A percentile compares a stretch with the other conserved stretches of the same genome.
Evolutionary conservation across 768 basidiomycete species (phyloP).

Genomic region (Auricularia heimuer): DNA sequence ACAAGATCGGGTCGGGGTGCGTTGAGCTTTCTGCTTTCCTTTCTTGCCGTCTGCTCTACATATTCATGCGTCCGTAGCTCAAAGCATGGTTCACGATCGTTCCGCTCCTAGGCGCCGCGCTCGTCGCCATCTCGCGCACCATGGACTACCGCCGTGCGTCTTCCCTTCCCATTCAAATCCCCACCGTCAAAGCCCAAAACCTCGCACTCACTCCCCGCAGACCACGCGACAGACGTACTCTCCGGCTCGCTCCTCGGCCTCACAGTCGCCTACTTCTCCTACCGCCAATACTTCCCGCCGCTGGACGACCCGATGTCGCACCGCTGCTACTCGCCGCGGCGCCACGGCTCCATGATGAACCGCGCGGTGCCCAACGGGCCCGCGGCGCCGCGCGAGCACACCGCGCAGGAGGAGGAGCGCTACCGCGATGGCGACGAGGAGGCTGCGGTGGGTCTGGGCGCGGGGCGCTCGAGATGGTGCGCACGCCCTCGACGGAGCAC

Average conservation of each 20-base stretch:
- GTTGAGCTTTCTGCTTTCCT: slow-evolving; percentile 10
- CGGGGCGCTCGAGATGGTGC: too few relatives aligned
- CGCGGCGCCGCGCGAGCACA: background rate
- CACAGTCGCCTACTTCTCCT: slow-evolving; percentile 58
- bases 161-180: background rate
- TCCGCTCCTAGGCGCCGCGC: slow-evolving; percentile 67
- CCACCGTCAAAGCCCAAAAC: slow-evolving; percentile 10
- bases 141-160: slow-evolving; percentile 83
- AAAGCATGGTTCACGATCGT: slow-evolving; percentile 79
- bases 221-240: slow-evolving; percentile 89
- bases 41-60: background rate
- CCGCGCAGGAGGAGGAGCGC: background rate
- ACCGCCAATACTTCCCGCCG: slow-evolving; percentile 78
- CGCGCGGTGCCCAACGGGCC: background rate
- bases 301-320: slow-evolving; percentile 54
- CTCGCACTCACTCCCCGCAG: slow-evolving; percentile 26
- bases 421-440: background rate
- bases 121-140: slow-evolving; percentile 77
- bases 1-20: slow-evolving; percentile 61
- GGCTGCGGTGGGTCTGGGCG: background rate
- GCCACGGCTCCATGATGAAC: background rate
- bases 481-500: too few relatives aligned
- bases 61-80: slow-evolving; percentile 26
- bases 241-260: slow-evolving; percentile 72
- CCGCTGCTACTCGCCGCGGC: slow-evolving; percentile 51